A percentile compares a stretch with the other conserved stretches of the same genome.
Evolutionary conservation across 352 stramenopile genomes (phyloP).

Genomic region (Globisporangium apiculatum): DNA sequence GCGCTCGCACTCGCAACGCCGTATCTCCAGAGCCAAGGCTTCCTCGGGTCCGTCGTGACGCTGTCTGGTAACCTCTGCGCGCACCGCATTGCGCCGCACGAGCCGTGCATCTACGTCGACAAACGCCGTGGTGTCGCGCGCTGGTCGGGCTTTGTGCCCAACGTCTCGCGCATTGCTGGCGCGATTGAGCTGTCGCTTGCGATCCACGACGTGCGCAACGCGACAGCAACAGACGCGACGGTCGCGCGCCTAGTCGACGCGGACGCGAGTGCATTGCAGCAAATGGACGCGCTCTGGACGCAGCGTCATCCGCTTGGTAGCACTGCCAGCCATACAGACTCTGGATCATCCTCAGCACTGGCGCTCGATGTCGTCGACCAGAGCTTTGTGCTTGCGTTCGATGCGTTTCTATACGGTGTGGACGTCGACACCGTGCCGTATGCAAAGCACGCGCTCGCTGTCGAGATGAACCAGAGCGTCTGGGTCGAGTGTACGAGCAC

Average conservation of each 20-base stretch:
- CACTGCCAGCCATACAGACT: neutral
- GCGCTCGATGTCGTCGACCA: conserved; percentile 22
- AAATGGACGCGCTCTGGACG: conserved; percentile 19
- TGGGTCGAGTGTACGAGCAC: conserved; percentile 55
- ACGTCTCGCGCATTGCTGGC: conserved; percentile 62
- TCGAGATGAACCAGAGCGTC: conserved; percentile 69
- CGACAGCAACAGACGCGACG: conserved; percentile 12
- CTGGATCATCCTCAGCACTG: neutral
- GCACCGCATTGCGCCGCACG: conserved; percentile 7
- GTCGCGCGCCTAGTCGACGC: conserved; percentile 4
- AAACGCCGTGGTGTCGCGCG: conserved; percentile 33
- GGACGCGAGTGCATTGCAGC: conserved; percentile 19
- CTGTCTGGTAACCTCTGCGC: conserved; percentile 54
- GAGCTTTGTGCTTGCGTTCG: conserved; percentile 65
- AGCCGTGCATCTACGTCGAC: conserved; percentile 70
- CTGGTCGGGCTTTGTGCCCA: conserved; percentile 63
- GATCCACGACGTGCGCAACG: conserved; percentile 41
- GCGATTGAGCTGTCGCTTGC: conserved; percentile 54
- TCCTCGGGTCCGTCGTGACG: conserved; percentile 48
- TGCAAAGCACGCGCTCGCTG: conserved; percentile 39
- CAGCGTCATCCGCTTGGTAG: conserved; percentile 8
- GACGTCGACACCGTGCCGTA: conserved; percentile 27
- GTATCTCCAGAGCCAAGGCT: conserved; percentile 74
- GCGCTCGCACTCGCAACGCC: conserved; percentile 55
- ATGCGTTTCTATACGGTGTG: conserved; percentile 60